Evolutionary conservation across 768 basidiomycete species (phyloP).

Genomic region (Imleria badia): DNA sequence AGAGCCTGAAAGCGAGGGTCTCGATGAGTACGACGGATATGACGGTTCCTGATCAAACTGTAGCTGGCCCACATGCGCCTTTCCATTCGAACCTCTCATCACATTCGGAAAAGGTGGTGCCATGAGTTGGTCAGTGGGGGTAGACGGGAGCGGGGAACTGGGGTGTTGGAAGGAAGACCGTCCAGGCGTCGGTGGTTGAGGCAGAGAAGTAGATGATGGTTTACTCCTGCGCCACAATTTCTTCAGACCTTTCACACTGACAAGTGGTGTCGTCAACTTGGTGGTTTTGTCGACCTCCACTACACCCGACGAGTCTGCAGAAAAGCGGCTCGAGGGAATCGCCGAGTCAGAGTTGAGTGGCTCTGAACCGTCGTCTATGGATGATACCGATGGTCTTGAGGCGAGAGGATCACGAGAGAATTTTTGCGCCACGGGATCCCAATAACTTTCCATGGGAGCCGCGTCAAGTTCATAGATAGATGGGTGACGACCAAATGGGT

Average conservation of each 20-base stretch:
- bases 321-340: slow-evolving; percentile 65
- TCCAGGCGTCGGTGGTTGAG: slow-evolving; percentile 37
- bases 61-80: slow-evolving; percentile 44
- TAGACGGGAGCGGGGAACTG: slow-evolving; percentile 33
- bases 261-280: slow-evolving; percentile 48
- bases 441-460: slow-evolving; percentile 38
- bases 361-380: slow-evolving; percentile 17
- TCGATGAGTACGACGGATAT: slow-evolving; percentile 46
- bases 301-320: slow-evolving; percentile 60
- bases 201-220: slow-evolving; percentile 35
- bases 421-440: slow-evolving; percentile 39
- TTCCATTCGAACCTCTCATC: slow-evolving; percentile 19
- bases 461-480: slow-evolving; percentile 43
- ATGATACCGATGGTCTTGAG: slow-evolving; percentile 27
- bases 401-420: slow-evolving; percentile 20
- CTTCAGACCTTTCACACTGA: slow-evolving; percentile 72
- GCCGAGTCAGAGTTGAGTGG: slow-evolving; percentile 21
- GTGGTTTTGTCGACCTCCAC: slow-evolving; percentile 28
- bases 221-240: slow-evolving; percentile 79
- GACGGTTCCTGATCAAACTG: slow-evolving; percentile 63
- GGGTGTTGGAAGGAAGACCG: slow-evolving; percentile 35
- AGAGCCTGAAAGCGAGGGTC: slow-evolving; percentile 35
- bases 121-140: slow-evolving; percentile 31
- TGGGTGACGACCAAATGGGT: slow-evolving; percentile 75
- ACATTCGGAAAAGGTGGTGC: slow-evolving; percentile 28